A percentile compares a stretch with the other conserved stretches of the same genome.
Evolutionary conservation across 2,329 filamentous ascomycete species (phyloP).

Genomic region (Ophiostoma populinum): DNA sequence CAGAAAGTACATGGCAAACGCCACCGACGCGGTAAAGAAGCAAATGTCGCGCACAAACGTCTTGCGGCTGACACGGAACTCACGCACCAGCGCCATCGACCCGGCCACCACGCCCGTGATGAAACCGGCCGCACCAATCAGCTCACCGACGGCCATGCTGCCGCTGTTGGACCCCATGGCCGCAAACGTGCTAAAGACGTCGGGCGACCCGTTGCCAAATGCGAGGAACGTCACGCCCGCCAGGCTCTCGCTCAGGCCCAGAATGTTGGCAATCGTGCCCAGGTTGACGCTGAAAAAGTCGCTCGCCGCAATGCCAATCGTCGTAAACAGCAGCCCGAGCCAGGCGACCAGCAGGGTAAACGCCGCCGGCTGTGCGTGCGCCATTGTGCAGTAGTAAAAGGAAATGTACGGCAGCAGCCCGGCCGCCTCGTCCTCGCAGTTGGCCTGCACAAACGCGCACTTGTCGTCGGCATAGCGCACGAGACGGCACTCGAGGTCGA

Average conservation of each 20-base stretch:
- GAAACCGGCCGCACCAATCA: slow-evolving; percentile 88
- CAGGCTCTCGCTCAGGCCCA: slow-evolving; percentile 90
- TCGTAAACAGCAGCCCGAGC: slow-evolving; percentile 83
- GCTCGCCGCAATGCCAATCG: slow-evolving; percentile 91
- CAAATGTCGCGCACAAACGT: slow-evolving; percentile 83
- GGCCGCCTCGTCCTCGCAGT: slow-evolving; percentile 80
- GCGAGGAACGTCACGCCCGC: slow-evolving; percentile 92
- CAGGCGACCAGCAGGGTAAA: slow-evolving; percentile 64
- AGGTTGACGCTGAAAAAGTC: slow-evolving; percentile 98
- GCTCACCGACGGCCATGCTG: slow-evolving; percentile 87
- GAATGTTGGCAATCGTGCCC: slow-evolving; percentile 73
- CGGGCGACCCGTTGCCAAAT: slow-evolving; percentile 93
- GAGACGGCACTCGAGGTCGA: slow-evolving; percentile 46
- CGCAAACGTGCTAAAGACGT: slow-evolving; percentile 96
- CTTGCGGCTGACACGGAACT: slow-evolving; percentile 77
- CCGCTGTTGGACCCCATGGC: slow-evolving; percentile 95
- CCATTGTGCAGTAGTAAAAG: slow-evolving; percentile 75
- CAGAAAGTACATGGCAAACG: slow-evolving; percentile 75
- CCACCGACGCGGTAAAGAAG: slow-evolving; percentile 78
- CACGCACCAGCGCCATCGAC: slow-evolving; percentile 91
- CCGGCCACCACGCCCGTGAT: slow-evolving; percentile 93
- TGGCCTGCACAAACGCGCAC: slow-evolving; percentile 66
- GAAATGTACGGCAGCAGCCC: slow-evolving; percentile 77
- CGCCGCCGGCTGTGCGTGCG: slow-evolving; percentile 52
- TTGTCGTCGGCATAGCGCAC: slow-evolving; percentile 66